Percentiles rank a stretch among this genome's conserved stretches.
These are phyloP conservation scores for Gillenia trifoliata DNA, from an alignment of 306 rosid species.

Conservation along the genomic window DNA sequence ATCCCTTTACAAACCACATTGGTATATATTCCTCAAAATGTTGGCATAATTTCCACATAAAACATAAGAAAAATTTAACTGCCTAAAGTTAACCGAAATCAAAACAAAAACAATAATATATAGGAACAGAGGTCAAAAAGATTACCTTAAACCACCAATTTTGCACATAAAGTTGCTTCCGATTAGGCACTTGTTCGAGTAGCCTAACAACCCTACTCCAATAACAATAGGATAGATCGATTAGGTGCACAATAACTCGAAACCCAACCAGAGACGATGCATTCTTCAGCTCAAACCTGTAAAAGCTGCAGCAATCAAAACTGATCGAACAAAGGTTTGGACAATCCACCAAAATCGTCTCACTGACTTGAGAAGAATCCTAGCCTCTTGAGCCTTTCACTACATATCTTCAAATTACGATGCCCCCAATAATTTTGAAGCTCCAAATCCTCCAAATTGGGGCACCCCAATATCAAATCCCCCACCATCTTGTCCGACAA, in stretches of 20 bases:
- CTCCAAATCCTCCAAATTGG: background rate
- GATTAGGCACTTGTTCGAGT: background rate
- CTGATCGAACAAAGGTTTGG: background rate
- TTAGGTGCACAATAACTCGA: background rate
- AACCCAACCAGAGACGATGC: background rate
- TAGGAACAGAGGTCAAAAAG: background rate
- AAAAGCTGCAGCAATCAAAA: background rate
- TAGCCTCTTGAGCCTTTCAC: background rate
- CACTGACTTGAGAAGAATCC: background rate
- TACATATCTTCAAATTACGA: background rate
- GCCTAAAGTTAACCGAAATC: background rate
- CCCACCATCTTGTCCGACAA: background rate
- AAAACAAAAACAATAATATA: background rate
- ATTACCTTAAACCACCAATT: constrained; percentile 3
- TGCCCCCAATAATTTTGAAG: background rate
- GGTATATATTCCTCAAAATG: background rate
- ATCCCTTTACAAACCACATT: background rate
- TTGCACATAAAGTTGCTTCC: background rate
- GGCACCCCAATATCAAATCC: background rate
- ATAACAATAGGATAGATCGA: background rate
- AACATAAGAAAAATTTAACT: background rate
- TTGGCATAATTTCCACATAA: background rate
- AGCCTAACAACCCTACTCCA: background rate
- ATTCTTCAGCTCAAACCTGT: background rate
- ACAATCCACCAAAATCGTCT: background rate